A percentile compares a stretch with the other conserved stretches of the same genome.
Conservation (phyloP, 164 flowering plant species). For the Magnolia officinalis region DNA sequence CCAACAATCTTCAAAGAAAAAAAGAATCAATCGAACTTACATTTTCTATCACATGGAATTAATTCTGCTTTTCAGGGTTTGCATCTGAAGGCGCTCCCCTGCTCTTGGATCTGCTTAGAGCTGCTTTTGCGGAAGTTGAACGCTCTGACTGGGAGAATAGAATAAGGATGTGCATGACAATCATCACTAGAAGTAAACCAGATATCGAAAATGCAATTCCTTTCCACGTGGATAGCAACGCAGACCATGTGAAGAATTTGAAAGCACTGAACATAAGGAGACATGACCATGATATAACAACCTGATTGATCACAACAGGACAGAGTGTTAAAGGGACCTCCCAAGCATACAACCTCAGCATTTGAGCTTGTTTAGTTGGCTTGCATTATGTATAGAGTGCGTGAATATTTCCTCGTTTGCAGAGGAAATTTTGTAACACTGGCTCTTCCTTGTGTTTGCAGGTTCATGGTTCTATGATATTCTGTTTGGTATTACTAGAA, state of each 20-base stretch:
- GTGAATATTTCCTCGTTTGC: background rate
- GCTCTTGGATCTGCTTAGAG: constrained; percentile 18
- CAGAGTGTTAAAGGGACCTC: background rate
- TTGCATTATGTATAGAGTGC: no score
- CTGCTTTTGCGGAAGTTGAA: constrained; percentile 35
- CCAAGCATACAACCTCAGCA: background rate
- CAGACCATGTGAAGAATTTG: constrained; percentile 38
- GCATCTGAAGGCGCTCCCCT: constrained; percentile 19
- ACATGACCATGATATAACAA: constrained; percentile 48
- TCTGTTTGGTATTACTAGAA: no score
- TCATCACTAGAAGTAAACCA: constrained; percentile 39
- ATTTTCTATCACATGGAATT: background rate
- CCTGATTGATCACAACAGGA: constrained; percentile 28
- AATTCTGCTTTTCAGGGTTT: constrained; percentile 18
- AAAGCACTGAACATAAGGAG: constrained; percentile 33
- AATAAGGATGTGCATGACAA: constrained; percentile 63
- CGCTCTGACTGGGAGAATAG: constrained; percentile 62
- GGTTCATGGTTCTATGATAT: no score
- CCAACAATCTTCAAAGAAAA: no score
- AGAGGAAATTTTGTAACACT: no score
- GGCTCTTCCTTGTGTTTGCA: no score
- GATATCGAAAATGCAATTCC: constrained; percentile 42
- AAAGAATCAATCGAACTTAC: no score
- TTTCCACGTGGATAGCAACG: constrained; percentile 61
- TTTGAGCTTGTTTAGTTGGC: background rate